Base-by-base conservation (phyloP, 108 stramenopile species). In the Schizochytrium sp. region DNA sequence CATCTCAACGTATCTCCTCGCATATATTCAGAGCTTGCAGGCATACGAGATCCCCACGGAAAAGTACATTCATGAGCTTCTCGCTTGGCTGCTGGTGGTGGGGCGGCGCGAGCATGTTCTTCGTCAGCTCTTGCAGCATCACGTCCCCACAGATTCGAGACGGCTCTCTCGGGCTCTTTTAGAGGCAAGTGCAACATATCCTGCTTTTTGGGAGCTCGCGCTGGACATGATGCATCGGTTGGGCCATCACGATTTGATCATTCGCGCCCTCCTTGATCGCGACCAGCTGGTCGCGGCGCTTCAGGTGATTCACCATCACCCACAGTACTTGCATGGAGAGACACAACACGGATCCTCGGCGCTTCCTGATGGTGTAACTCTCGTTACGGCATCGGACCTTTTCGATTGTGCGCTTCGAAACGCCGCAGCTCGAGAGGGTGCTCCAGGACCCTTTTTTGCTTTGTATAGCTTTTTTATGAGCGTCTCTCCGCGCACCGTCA, bases 31-130 rank as follows among this genome's bases (percentile, higher is more conserved):
- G 25, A 83, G 76, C 48, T 23, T 83, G 45, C 76, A 83, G 23
- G n/a, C 45, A 12, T 53, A 83, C 51, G 45, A 53, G 25, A 83
- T 83, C 28, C 76, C 76, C 48, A 83, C 51, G 25, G 76, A 83
- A 53, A 83, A 83, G 28, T 83, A 83, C 76, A 83, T 83, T 23
- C 76, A 83, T 23, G 76, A 83, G 76, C 28, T 83, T 1, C n/a
- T 83, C 18, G 2, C 76, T 12, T 83, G 76, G 76, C 76, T 83
- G 0, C 51, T 83, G 0, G 28, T 83, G 6, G 12, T 53, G 19
- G 45, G 76, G 16, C 45, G 23, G 12, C 51, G 48, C 25, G 76
- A 83, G 23, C 45, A 83, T 34, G 76, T 83, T 83, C 23, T 83
- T 8, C 76, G 51, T 10, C 76, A 83, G 28, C 28, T 83, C 0